phyloP scores from a whole-genome alignment of 2,329 filamentous ascomycete genomes.

The Epicoccum nigrum region DNA sequence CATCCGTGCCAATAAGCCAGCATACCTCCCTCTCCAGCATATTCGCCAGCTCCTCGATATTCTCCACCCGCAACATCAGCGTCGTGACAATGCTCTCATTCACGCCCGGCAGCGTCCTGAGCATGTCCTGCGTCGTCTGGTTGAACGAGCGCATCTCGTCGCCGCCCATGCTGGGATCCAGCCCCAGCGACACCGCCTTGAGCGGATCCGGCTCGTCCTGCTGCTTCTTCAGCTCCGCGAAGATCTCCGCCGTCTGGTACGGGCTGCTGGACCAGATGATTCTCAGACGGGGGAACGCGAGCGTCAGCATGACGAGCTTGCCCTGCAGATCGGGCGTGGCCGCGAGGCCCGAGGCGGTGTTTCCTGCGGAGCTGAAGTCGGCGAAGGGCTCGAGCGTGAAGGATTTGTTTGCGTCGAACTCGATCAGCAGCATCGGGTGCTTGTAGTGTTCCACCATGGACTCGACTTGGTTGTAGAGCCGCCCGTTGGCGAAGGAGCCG shows the following conservation, averaged over 20 bases:
- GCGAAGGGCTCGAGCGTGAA: constrained; percentile 79
- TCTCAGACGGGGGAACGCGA: constrained; percentile 86
- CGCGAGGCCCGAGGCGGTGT: constrained; percentile 63
- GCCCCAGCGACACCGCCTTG: constrained; percentile 79
- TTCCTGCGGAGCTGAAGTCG: constrained; percentile 48
- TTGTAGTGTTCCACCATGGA: constrained; percentile 95
- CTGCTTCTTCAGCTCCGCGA: constrained; percentile 88
- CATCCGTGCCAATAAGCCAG: constrained; percentile 76
- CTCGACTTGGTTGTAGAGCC: constrained; percentile 89
- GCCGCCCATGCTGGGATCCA: constrained; percentile 64
- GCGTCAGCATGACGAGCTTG: constrained; percentile 88
- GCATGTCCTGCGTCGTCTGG: constrained; percentile 86
- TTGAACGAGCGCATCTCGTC: constrained; percentile 75
- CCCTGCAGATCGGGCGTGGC: constrained; percentile 79
- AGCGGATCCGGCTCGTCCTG: constrained; percentile 90
- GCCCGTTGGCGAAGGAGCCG: constrained; percentile 87
- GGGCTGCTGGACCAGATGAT: constrained; percentile 94
- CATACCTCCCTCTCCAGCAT: constrained; percentile 77
- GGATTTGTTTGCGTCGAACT: constrained; percentile 96
- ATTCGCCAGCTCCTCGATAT: constrained; percentile 82
- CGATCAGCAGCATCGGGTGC: constrained; percentile 87
- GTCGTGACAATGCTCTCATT: constrained; percentile 73
- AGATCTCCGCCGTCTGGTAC: constrained; percentile 97
- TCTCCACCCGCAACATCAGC: constrained; percentile 75
- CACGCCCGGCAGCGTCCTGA: constrained; percentile 82